A percentile compares a stretch with the other conserved stretches of the same genome.
Evolutionary conservation across 371 early-diverging fungal genomes (phyloP).

Genomic region (Amoeboaphelidium protococcarum): DNA sequence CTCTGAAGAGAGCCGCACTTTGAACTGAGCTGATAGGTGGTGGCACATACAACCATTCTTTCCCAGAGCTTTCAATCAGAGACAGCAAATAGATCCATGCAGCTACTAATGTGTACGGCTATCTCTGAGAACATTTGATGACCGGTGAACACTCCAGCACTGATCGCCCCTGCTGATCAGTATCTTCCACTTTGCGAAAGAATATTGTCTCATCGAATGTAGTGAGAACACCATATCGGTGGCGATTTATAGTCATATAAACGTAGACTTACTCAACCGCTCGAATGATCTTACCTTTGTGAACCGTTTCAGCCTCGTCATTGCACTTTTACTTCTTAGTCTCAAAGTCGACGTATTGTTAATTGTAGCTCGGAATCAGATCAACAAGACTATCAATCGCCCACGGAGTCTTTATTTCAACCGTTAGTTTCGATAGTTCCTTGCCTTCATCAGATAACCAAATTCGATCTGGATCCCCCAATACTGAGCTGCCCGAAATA

Average conservation of each 20-base stretch:
- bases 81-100: neutral
- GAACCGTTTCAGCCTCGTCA: too few species aligned
- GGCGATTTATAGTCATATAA: neutral
- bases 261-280: neutral
- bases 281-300: neutral
- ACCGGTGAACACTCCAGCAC: neutral
- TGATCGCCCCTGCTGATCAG: neutral
- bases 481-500: neutral
- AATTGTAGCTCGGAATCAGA: neutral
- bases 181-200: neutral
- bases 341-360: neutral
- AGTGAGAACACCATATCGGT: neutral
- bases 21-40: neutral
- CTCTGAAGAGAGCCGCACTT: neutral
- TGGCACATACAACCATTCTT: neutral
- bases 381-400: neutral
- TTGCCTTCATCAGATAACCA: neutral
- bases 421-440: neutral
- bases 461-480: neutral
- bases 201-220: neutral
- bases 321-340: neutral
- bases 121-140: neutral
- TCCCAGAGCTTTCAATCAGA: neutral
- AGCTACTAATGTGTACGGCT: neutral
- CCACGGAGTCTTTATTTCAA: neutral